Evolutionary conservation across 2,329 filamentous ascomycete species (phyloP), one percentile per base, ranked within the genome.

Genomic region (Amylocarpus encephaloides): DNA sequence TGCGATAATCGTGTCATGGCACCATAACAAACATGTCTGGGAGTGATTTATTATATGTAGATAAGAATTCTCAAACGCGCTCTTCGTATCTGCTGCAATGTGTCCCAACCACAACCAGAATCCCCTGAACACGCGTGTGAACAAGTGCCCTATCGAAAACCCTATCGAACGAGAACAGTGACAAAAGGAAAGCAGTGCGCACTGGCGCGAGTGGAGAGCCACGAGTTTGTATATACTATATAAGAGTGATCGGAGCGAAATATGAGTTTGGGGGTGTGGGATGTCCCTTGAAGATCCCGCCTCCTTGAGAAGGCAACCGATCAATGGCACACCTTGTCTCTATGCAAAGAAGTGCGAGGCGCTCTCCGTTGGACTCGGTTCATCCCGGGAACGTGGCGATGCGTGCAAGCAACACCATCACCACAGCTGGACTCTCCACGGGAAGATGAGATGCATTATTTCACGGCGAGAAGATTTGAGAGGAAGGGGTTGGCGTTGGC

Each of bases 1-100:
- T 43, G 29, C n/a, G 10, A 40, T 42, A 10, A 42, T 12, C 9
- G 29, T 44, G 6, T 44, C 12, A 44, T 16, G 42, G 26, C 11
- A 35, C 19, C 26, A 44, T 34, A 44, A 29, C 30, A 44, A 29
- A 43, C 16, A 46, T 18, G 34, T 11, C 34, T 32, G 39, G 30
- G 35, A 39, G 19, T 46, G 30, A 46, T 46, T 33, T 46, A 46
- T 39, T 35, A 45, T 30, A 35, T 29, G 44, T 39, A 40, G 3
- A 36, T 36, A 19, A 19, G 22, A 42, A 22, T 42, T 13, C 22
- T 36, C 11, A 13, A 15, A n/a, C 22, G 16, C 41, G 7, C 4
- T 26, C 22, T 26, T 26, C 22, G 7, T 26, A 26, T 7, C 22
- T 26, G 22, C 4, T 26, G 22, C 7, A 26, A 26, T 26, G n/a